These are phyloP conservation scores for Cytospora leucostoma DNA, from an alignment of 2,329 filamentous ascomycete species.

Conservation along the genomic window DNA sequence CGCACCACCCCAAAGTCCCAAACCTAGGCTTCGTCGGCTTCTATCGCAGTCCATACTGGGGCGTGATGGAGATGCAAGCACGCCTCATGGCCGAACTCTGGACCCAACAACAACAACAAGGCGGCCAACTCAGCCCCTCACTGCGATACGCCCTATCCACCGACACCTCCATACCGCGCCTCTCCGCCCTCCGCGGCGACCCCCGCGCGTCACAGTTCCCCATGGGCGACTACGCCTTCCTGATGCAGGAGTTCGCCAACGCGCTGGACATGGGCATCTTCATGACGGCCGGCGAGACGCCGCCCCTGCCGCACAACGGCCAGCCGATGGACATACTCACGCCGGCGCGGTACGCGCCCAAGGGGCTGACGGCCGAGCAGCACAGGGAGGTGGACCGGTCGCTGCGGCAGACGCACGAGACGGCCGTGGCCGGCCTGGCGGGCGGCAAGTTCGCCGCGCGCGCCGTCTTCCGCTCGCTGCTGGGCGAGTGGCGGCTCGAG, in stretches of 20 bases:
- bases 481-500: conserved; percentile 68
- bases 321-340: conserved; percentile 56
- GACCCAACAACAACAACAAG: conserved; percentile 40
- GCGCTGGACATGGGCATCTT: conserved; percentile 55
- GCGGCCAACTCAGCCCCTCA: conserved; percentile 31
- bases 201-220: conserved; percentile 69
- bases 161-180: conserved; percentile 49
- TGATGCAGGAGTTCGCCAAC: conserved; percentile 70
- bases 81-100: conserved; percentile 66
- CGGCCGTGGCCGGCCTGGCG: conserved; percentile 45
- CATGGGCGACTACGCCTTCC: conserved; percentile 77
- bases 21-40: conserved; percentile 79
- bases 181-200: conserved; percentile 53
- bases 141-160: conserved; percentile 45
- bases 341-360: conserved; percentile 54
- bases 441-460: conserved; percentile 58
- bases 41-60: conserved; percentile 84
- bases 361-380: conserved; percentile 44
- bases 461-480: conserved; percentile 70
- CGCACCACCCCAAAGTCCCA: conserved; percentile 60
- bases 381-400: conserved; percentile 45
- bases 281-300: conserved; percentile 38
- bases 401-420: conserved; percentile 47
- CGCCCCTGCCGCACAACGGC: conserved; percentile 44
- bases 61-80: conserved; percentile 84